These are phyloP conservation scores for Calonectria henricotiae DNA, from an alignment of 2,329 filamentous ascomycete species.

Conservation along the genomic window DNA sequence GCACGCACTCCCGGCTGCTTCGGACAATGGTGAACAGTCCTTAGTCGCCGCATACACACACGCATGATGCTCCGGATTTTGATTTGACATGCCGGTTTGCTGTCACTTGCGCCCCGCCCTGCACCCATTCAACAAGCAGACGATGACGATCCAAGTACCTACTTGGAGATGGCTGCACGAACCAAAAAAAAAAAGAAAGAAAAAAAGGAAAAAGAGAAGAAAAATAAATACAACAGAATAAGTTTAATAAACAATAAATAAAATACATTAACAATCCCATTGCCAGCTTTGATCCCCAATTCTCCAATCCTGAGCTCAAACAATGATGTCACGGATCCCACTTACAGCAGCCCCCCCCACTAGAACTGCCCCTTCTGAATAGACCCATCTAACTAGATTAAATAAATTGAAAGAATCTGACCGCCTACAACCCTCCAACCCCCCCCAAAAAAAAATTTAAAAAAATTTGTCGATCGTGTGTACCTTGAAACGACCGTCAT, in stretches of 20 bases:
- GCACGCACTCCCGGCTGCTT: neutral
- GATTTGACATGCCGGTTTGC: conserved; percentile 17
- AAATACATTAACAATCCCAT: neutral
- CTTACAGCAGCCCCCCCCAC: neutral
- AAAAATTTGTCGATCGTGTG: neutral
- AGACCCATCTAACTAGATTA: neutral
- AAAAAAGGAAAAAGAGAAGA: neutral
- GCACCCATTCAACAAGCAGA: conserved; percentile 5
- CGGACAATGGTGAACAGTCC: neutral
- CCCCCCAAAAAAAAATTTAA: no score
- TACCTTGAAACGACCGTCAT: neutral
- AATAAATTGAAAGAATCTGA: conserved; percentile 6
- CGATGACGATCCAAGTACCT: neutral
- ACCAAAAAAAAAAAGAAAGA: neutral
- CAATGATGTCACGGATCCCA: conserved; percentile 19
- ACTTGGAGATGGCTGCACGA: neutral
- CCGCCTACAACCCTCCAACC: neutral
- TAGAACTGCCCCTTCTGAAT: neutral
- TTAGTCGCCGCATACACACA: conserved; percentile 5
- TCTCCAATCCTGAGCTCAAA: neutral
- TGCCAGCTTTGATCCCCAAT: neutral
- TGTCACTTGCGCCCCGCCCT: conserved; percentile 10
- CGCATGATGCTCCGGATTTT: conserved; percentile 8
- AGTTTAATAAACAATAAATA: neutral
- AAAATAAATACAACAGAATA: no score